These are phyloP conservation scores for Chrysoporthe cubensis DNA, from an alignment of 2,329 filamentous ascomycete species.

Conservation along the genomic window DNA sequence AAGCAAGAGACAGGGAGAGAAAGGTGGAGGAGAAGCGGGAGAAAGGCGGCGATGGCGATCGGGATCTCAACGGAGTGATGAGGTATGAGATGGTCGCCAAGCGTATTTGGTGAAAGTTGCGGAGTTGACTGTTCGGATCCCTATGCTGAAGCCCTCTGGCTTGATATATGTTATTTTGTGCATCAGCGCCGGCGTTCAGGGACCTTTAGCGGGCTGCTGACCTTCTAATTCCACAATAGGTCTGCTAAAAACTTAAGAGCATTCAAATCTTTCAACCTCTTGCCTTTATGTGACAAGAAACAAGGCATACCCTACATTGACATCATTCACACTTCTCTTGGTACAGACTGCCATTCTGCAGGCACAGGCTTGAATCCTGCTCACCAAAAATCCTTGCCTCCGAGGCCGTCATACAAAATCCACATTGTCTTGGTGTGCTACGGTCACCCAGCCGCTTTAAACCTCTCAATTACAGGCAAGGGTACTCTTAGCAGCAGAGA, in stretches of 20 bases:
- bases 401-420: too few relatives aligned
- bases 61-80: slow-evolving; percentile 68
- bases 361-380: too few relatives aligned
- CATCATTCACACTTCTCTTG: too few relatives aligned
- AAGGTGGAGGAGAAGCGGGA: slow-evolving; percentile 62
- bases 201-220: not conserved
- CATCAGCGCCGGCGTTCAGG: slow-evolving; percentile 3
- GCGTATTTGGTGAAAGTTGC: slow-evolving; percentile 78
- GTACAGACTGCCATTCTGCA: too few relatives aligned
- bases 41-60: slow-evolving; percentile 49
- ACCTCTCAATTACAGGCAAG: too few relatives aligned
- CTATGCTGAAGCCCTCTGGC: not conserved
- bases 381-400: too few relatives aligned
- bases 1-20: slow-evolving; percentile 65
- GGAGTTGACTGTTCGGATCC: not conserved
- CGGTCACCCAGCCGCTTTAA: too few relatives aligned
- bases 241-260: not conserved
- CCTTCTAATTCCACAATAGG: not conserved
- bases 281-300: not conserved
- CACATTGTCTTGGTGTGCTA: too few relatives aligned
- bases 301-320: not conserved
- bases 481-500: too few relatives aligned
- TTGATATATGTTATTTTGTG: not conserved
- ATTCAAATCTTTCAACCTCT: not conserved
- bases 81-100: slow-evolving; percentile 97